Base-by-base conservation (phyloP, 1,139 yeast genomes). In the Suhomyces bribrorum region DNA sequence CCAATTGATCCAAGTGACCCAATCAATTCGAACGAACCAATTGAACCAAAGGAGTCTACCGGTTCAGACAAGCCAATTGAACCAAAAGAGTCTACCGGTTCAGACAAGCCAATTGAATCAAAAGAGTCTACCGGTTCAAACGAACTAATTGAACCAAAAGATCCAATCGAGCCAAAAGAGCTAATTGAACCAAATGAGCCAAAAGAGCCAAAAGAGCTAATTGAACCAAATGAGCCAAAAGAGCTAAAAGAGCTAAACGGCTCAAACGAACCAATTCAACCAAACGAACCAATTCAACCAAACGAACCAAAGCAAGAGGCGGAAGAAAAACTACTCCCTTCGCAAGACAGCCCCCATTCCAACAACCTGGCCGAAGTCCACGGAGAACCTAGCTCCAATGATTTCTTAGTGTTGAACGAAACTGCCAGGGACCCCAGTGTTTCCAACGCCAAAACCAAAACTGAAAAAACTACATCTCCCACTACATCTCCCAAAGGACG, bases 251-350 rank as follows among this genome's bases (percentile, higher is more conserved):
- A 41, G 3, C 9, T 26, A 13, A 14, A 26, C 11, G 9, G 12
- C 14, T 18, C 31, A 9, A 22, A 20, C 13, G 22, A 3, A 18
- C 17, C 34, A 5, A 24, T 14, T 5, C 17, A 5, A 20, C 11
- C 25, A 13, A n/a, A n/a, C n/a, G 27, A 17, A 41, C 27, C 13
- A 13, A 25, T 9, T 4, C 12, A 25, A 12, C 13, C 3, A 3
- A 12, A n/a, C 15, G 31, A 29, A 20, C 33, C 33, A 14, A 40
- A 28, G 18, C 25, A 31, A 8, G 27, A 33, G 8, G 13, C 15
- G 1, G 18, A 29, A 1, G 31, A 14, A 24, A 26, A 16, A 20
- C 27, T n/a, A n/a, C n/a, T n/a, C n/a, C n/a, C n/a, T n/a, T n/a
- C n/a, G n/a, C n/a, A n/a, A n/a, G n/a, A n/a, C n/a, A n/a, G n/a